Evolutionary conservation across 1,284 basidiomycete genomes (phyloP), one percentile per base, ranked within the genome.

Genomic region (Apiotrichum laibachii): DNA sequence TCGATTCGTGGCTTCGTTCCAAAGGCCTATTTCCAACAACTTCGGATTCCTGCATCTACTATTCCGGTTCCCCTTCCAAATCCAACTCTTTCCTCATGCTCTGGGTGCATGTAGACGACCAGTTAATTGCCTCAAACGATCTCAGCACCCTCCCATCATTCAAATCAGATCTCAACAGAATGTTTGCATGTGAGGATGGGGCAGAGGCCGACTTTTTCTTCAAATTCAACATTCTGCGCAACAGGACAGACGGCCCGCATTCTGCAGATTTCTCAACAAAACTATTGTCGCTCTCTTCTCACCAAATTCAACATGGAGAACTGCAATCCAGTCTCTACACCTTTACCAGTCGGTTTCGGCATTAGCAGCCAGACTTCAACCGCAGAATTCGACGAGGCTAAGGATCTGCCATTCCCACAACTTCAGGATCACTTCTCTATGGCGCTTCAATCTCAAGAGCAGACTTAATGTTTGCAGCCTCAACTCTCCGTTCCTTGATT

Each of bases 21-120:
- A 4, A 43, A 43, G 42, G 42, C 16, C 42, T 43, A n/a, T 5
- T 43, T 3, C 16, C 42, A 43, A n/a, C 18, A 9, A 13, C 13
- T 9, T 9, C 16, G 9, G 42, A 43, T 16, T 10, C 42, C 16
- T 43, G 42, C 16, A n/a, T 43, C 37, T 43, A 43, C 16, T 18
- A 43, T n/a, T n/a, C n/a, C n/a, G n/a, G n/a, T n/a, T n/a, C n/a
- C n/a, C 2, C 9, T 43, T 7, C 9, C 42, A 19, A 43, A 12
- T 39, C 37, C 40, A 37, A n/a, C 37, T 39, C 37, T 10, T 18
- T 43, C n/a, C 42, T 43, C 59, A 1, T 66, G 34, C 39, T 69
- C 21, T 62, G 61, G 15, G 46, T 66, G 9, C 62, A 67, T 54
- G 67, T 68, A 19, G 68, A 70, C 48, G 69, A 70, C 48, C 63